phyloP scores from a whole-genome alignment of 352 stramenopile genomes.

The Pythium coloratum region DNA sequence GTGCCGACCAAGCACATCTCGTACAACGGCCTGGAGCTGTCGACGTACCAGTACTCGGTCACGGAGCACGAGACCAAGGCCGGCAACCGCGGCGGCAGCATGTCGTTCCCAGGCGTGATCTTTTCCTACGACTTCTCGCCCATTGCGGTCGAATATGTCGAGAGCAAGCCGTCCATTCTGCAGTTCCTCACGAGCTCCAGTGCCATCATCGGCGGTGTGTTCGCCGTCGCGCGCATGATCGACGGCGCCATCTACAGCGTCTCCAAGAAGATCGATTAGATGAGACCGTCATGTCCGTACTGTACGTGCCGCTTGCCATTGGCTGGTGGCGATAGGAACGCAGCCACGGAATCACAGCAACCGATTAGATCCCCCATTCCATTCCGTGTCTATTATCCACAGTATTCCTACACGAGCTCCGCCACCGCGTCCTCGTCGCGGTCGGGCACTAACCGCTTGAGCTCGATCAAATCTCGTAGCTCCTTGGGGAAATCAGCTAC shows the following conservation, averaged over 20 bases:
- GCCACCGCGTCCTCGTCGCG: constrained; percentile 11
- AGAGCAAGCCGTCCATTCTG: constrained; percentile 81
- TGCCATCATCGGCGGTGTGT: constrained; percentile 85
- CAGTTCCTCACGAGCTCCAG: constrained; percentile 88
- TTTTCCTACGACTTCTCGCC: constrained; percentile 90
- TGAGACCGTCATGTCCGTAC: neutral
- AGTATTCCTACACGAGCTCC: neutral
- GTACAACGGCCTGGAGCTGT: constrained; percentile 61
- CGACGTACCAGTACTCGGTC: constrained; percentile 88
- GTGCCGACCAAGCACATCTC: constrained; percentile 86
- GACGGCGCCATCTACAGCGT: constrained; percentile 88
- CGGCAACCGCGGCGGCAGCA: constrained; percentile 39
- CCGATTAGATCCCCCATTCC: neutral
- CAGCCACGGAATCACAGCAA: neutral
- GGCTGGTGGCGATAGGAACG: neutral
- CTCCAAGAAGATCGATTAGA: constrained; percentile 87
- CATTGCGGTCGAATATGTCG: constrained; percentile 87
- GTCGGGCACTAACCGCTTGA: constrained; percentile 14
- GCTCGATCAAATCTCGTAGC: constrained; percentile 28
- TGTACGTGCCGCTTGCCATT: neutral
- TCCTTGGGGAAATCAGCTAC: constrained; percentile 52
- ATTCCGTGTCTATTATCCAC: neutral
- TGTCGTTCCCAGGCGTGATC: constrained; percentile 82
- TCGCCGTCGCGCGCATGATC: constrained; percentile 86
- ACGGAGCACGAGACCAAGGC: constrained; percentile 70